Evolutionary conservation across 768 basidiomycete genomes (phyloP), one percentile per base, ranked within the genome.

Genomic region (Macrolepiota albuminosa): DNA sequence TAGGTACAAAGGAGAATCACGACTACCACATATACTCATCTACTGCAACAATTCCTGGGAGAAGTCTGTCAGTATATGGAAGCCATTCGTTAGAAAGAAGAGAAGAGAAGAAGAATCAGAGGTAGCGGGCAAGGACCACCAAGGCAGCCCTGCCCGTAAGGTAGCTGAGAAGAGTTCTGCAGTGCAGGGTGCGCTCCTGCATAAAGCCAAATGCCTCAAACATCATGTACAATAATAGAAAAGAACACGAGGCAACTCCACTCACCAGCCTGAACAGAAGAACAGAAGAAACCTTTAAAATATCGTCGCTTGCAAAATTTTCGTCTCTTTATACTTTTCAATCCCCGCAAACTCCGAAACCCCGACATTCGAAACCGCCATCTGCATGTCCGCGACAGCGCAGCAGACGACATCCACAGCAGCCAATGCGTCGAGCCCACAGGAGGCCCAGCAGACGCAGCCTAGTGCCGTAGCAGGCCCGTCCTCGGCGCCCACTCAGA

Each of bases 171-270:
- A 80, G 71, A 66, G 84, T 87, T 91, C 89, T 88, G 86, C 89
- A 91, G 72, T 78, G 87, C 85, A 83, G 82, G 83, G 74, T 65
- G 67, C 79, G 67, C 70, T 72, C 82, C 78, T 76, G 84, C 88
- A 65, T 91, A 89, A 90, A 90, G 89, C 89, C 88, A 91, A 90
- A 90, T 91, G 89, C 89, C 89, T 91, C 89, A 89, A 89, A 86
- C 88, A 91, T 91, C 89, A 87, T 84, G 36, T 50, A 54, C 34
- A 29, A 48, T 45, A 34, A 37, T 52, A 58, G 62, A 31, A 64
- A 61, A 33, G 59, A 61, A 59, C 49, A 58, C 60, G 61, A 60
- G 46, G 49, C 36, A 21, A 33, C 51, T 14, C 55, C 48, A 68
- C 74, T 75, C 70, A 76, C 75, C 59, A 56, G 14, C 29, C 29